Percentiles rank a stretch among this genome's conserved stretches.
Conservation (phyloP, 2,329 filamentous ascomycete species). For the Rugonectria rugulosa region DNA sequence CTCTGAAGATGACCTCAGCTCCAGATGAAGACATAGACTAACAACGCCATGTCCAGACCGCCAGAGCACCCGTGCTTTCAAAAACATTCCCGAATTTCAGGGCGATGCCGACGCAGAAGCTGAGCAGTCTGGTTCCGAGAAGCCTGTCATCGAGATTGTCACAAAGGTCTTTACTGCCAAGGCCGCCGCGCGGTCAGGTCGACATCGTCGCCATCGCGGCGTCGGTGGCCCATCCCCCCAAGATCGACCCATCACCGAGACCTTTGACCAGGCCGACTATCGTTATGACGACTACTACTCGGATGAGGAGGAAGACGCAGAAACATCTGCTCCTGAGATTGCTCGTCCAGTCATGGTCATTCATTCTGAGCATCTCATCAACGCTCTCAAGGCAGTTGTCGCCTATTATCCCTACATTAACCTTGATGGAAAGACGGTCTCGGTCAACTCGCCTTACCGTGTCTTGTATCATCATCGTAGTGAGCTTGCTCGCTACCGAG, state of each 20-base stretch:
- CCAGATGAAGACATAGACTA: constrained; percentile 17
- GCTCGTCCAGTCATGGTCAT: constrained; percentile 52
- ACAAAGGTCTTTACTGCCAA: constrained; percentile 45
- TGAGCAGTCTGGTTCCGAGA: constrained; percentile 18
- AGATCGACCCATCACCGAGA: constrained; percentile 41
- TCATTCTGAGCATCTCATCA: constrained; percentile 54
- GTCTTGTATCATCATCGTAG: constrained; percentile 56
- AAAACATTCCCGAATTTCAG: constrained; percentile 41
- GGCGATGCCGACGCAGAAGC: constrained; percentile 35
- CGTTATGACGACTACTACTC: constrained; percentile 39
- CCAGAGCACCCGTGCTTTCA: constrained; percentile 49
- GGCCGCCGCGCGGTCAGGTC: constrained; percentile 11
- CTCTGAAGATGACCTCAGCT: neutral
- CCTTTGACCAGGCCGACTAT: constrained; percentile 34
- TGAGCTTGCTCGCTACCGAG: constrained; percentile 52
- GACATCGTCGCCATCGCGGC: constrained; percentile 9
- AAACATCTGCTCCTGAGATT: constrained; percentile 38
- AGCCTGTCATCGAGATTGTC: constrained; percentile 53
- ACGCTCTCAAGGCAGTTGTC: constrained; percentile 57
- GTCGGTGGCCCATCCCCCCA: constrained; percentile 18
- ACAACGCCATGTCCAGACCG: constrained; percentile 38
- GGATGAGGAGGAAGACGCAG: constrained; percentile 32
- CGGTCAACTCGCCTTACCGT: constrained; percentile 54
- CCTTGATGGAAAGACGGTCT: constrained; percentile 46
- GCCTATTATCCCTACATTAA: constrained; percentile 55